Evolutionary conservation across 208 protist genomes (phyloP), one percentile per base, ranked within the genome.

Genomic region (Acanthamoeba rhysodes): DNA sequence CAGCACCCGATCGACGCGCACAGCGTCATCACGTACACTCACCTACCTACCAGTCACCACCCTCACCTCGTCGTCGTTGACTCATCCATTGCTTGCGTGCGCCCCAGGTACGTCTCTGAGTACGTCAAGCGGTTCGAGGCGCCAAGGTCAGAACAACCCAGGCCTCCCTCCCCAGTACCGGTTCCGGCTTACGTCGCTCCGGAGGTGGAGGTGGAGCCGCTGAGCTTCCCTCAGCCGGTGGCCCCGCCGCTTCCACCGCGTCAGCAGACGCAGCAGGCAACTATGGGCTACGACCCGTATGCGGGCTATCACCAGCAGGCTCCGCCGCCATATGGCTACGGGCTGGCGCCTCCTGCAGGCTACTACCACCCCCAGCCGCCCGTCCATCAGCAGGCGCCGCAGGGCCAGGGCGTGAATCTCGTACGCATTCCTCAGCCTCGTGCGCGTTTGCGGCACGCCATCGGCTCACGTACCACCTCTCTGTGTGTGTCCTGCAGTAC

Each of bases 21-120:
- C 50, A 91, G 84, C 59, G 27, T 91, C 12, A 91, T 91, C 41
- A 91, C 84, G 84, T 91, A 41, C n/a, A n/a, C n/a, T n/a, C 48
- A 41, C 37, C 45, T 4, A 48, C 45, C 45, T 48, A 4, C 45
- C 45, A 48, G 74, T 84, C 29, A 41, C 9, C 16, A 57, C 22
- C 76, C 29, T 29, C 20, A 1, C 2, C 48, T 55, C 72, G 27
- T 68, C 66, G 32, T 68, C 41, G 37, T 22, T 27, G 27, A n/a
- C 82, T 50, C 18, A 2, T 59, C 20, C 2, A 0, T 66, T n/a
- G 37, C 10, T 68, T 10, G 18, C 48, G 37, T 2, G 7, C 2
- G 18, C 48, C 12, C 29, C 32, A 90, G 82, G 29, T 90, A 91
- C 34, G 34, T 91, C 20, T 72, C 57, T 27, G 84, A 91, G 59